Percentiles rank a stretch among this genome's conserved stretches.
phyloP scores from a whole-genome alignment of 805 yeast genomes.

The Lachancea quebecensis region DNA sequence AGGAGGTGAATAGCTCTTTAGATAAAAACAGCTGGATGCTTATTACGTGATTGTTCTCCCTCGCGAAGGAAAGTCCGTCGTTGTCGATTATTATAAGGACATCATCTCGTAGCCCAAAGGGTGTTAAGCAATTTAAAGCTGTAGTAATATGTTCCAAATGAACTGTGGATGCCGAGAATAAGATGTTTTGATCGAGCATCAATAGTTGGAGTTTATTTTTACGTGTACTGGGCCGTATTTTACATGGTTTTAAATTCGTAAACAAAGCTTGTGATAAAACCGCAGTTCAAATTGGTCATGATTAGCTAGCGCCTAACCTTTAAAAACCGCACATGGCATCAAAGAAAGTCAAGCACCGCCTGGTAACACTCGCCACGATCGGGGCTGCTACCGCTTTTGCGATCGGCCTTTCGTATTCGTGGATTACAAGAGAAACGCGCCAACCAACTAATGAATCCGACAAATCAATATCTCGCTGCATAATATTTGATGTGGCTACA shows the following conservation, averaged over 20 bases:
- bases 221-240: no score
- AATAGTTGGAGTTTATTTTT: neutral
- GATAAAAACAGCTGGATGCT: conserved; percentile 31
- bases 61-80: conserved; percentile 47
- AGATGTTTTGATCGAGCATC: conserved; percentile 2
- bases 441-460: neutral
- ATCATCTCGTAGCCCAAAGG: conserved; percentile 35
- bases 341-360: neutral
- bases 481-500: conserved; percentile 17
- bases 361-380: neutral
- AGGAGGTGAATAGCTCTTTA: conserved; percentile 27
- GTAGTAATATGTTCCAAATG: conserved; percentile 41
- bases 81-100: conserved; percentile 38
- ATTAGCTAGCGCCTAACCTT: no score
- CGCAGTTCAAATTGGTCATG: no score
- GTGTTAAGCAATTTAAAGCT: conserved; percentile 38
- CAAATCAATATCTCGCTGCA: conserved; percentile 12
- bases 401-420: neutral
- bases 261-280: neutral
- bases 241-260: neutral
- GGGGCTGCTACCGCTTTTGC: neutral
- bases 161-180: conserved; percentile 42
- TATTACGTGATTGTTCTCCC: conserved; percentile 40
- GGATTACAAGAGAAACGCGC: neutral
- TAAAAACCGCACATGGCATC: neutral